Conservation (phyloP, 306 rosid species). For the Cajanus cajan region DNA sequence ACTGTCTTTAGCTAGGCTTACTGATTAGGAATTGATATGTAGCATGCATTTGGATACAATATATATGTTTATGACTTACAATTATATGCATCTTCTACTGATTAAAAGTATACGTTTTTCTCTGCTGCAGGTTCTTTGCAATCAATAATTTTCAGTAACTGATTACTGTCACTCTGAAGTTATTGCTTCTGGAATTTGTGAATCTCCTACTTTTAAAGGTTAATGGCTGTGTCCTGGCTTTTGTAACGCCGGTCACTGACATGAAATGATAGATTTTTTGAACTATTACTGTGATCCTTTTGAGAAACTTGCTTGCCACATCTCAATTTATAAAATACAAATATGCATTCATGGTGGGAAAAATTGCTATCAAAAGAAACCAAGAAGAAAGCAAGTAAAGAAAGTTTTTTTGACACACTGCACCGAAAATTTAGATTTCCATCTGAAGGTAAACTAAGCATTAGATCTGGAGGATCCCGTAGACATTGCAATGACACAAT, state of each 20-base stretch:
- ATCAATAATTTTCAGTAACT: neutral
- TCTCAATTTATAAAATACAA: constrained; percentile 38
- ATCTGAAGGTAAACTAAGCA: constrained; percentile 65
- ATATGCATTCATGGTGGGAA: constrained; percentile 93
- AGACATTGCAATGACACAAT: constrained; percentile 69
- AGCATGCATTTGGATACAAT: neutral
- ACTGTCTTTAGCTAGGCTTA: constrained; percentile 5
- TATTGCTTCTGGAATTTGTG: constrained; percentile 33
- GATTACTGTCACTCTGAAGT: constrained; percentile 20
- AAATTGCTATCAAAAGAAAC: constrained; percentile 83
- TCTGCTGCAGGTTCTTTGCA: constrained; percentile 46
- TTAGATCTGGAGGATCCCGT: constrained; percentile 66
- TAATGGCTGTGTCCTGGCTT: constrained; percentile 33
- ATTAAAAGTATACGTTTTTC: constrained; percentile 25
- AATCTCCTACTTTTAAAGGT: constrained; percentile 32
- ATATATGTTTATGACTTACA: neutral
- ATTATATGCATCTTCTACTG: constrained; percentile 12
- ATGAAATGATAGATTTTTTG: constrained; percentile 36
- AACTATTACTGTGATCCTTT: constrained; percentile 34
- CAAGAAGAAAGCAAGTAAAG: constrained; percentile 80
- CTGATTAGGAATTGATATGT: neutral
- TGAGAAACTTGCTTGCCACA: constrained; percentile 24
- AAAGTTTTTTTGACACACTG: constrained; percentile 73
- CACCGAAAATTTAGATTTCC: constrained; percentile 71
- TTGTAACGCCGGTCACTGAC: constrained; percentile 19